These are phyloP conservation scores for Aspergillus brunneoviolaceus DNA, from an alignment of 2,329 filamentous ascomycete species.

Conservation along the genomic window DNA sequence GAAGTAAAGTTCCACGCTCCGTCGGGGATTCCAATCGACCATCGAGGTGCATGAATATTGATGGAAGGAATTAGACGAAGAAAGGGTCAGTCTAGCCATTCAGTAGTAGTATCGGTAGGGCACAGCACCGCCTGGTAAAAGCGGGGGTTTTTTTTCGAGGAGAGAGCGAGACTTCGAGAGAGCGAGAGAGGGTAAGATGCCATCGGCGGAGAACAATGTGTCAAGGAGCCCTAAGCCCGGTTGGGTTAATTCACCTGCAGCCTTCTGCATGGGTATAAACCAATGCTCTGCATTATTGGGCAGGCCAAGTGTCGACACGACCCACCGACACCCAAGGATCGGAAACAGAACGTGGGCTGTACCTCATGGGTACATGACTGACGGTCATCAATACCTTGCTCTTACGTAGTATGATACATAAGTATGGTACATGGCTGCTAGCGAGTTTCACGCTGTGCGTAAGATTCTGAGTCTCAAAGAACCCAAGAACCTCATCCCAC, in stretches of 20 bases:
- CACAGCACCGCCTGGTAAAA: background rate
- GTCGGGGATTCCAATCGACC: slow-evolving; percentile 10
- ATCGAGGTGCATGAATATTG: background rate
- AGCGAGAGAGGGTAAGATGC: slow-evolving; percentile 1
- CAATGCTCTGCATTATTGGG: background rate
- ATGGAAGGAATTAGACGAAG: background rate
- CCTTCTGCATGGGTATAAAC: background rate
- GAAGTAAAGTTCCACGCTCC: slow-evolving; percentile 8
- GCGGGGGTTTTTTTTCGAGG: background rate
- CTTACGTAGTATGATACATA: too few species aligned
- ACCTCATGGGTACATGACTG: too few species aligned
- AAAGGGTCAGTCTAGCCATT: background rate
- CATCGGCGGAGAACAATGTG: background rate
- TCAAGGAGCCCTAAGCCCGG: background rate
- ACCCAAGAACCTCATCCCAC: too few species aligned
- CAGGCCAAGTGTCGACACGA: background rate
- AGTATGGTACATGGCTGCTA: too few species aligned
- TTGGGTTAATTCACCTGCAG: background rate
- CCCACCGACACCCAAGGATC: background rate
- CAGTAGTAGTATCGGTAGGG: background rate
- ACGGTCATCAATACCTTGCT: too few species aligned
- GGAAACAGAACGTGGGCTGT: background rate
- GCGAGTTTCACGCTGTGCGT: too few species aligned
- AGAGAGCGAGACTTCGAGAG: too few species aligned
- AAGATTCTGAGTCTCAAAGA: too few species aligned